Evolutionary conservation across 768 basidiomycete species (phyloP).

Genomic region (Mycena capillaripes): DNA sequence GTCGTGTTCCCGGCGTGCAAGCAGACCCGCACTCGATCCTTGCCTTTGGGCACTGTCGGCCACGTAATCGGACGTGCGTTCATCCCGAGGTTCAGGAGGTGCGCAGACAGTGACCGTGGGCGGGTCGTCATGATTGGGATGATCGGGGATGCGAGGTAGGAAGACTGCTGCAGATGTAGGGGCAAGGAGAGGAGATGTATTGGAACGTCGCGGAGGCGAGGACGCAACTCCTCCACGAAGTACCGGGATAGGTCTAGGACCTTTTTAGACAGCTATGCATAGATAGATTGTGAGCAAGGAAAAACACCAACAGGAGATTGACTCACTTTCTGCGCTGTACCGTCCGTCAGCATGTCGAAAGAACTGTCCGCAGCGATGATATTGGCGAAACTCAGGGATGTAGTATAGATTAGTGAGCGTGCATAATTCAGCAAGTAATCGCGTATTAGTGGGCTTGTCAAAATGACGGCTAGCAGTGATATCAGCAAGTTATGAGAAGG

Average conservation of each 20-base stretch:
- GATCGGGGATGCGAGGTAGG: slow-evolving; percentile 75
- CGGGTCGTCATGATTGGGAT: slow-evolving; percentile 85
- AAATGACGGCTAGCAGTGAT: slow-evolving; percentile 71
- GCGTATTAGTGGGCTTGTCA: slow-evolving; percentile 79
- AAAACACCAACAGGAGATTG: neutral
- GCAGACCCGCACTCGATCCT: slow-evolving; percentile 90
- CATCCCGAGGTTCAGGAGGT: slow-evolving; percentile 68
- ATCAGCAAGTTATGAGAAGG: neutral
- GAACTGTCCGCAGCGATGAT: slow-evolving; percentile 83
- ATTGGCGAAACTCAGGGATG: slow-evolving; percentile 82
- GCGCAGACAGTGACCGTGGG: slow-evolving; percentile 81
- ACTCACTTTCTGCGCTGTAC: slow-evolving; percentile 72
- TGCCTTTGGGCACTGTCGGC: slow-evolving; percentile 92
- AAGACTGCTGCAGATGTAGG: slow-evolving; percentile 51
- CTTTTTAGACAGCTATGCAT: slow-evolving; percentile 47
- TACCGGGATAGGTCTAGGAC: slow-evolving; percentile 63
- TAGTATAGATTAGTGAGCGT: slow-evolving; percentile 92
- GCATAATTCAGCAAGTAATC: slow-evolving; percentile 95
- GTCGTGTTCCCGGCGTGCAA: slow-evolving; percentile 82
- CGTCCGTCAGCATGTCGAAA: slow-evolving; percentile 83
- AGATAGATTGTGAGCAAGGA: neutral
- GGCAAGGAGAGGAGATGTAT: slow-evolving; percentile 61
- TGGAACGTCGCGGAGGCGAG: slow-evolving; percentile 43
- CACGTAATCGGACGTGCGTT: slow-evolving; percentile 85
- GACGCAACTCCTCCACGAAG: slow-evolving; percentile 43